Evolutionary conservation across 1,284 basidiomycete genomes (phyloP).

Genomic region (Pholiota adiposa): DNA sequence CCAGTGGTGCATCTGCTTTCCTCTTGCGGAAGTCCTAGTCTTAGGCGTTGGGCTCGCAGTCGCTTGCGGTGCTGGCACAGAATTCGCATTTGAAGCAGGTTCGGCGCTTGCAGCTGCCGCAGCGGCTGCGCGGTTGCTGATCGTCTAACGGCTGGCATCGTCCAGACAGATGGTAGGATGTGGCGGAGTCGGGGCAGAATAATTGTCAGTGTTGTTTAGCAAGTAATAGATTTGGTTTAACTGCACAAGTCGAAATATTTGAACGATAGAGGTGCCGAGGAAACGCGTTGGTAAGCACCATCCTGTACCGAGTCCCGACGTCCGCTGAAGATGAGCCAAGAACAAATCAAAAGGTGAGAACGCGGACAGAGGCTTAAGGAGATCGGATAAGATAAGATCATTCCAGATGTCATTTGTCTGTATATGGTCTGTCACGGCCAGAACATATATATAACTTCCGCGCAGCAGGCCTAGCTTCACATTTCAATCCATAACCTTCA

Average conservation of each 20-base stretch:
- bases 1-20: slow-evolving; percentile 22
- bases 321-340: slow-evolving; percentile 5
- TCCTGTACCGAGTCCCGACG: neutral
- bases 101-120: neutral
- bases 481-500: neutral
- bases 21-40: slow-evolving; percentile 24
- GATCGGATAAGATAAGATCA: slow-evolving; percentile 1
- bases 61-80: neutral
- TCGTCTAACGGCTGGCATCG: slow-evolving; percentile 44
- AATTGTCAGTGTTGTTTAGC: neutral
- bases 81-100: slow-evolving; percentile 9
- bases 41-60: slow-evolving; percentile 5
- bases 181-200: neutral
- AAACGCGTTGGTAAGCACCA: neutral
- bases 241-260: neutral
- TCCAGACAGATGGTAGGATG: neutral
- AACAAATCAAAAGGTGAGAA: neutral
- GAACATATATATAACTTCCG: neutral
- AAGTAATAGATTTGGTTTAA: neutral
- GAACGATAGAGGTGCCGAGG: neutral
- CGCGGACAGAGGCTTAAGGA: neutral
- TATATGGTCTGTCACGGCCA: neutral
- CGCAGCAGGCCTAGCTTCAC: neutral
- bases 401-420: neutral
- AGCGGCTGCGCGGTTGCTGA: slow-evolving; percentile 36